These are phyloP conservation scores for Drosera capensis DNA, from an alignment of 148 eudicot genomes.

Conservation along the genomic window DNA sequence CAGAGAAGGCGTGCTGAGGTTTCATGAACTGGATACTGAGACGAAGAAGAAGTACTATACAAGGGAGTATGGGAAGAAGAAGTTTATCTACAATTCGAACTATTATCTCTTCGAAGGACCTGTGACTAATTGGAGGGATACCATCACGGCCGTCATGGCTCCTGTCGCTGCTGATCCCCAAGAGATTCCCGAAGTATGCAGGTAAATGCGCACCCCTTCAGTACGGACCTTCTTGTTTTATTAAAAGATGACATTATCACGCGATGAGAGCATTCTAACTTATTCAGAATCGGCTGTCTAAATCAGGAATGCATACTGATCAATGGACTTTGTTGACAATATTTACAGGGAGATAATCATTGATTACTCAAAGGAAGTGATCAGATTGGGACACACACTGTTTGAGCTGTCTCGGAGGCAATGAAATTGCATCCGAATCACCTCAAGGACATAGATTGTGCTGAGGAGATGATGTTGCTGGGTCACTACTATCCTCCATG, in stretches of 20 bases:
- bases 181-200: neutral
- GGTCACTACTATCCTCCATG: slow-evolving; percentile 17
- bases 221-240: neutral
- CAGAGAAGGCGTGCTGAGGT: neutral
- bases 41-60: neutral
- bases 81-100: neutral
- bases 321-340: neutral
- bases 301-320: neutral
- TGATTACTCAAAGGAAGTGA: too few species aligned
- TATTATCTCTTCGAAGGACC: neutral
- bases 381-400: neutral
- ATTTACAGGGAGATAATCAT: neutral
- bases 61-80: neutral
- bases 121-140: slow-evolving; percentile 2
- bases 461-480: neutral
- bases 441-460: neutral
- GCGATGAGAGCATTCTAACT: neutral
- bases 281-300: neutral
- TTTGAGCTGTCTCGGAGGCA: neutral
- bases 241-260: neutral
- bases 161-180: neutral
- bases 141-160: neutral
- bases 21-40: neutral
- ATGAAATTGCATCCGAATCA: slow-evolving; percentile 13
- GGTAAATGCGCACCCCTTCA: neutral